Evolutionary conservation across 2,329 filamentous ascomycete species (phyloP), one percentile per base, ranked within the genome.

Genomic region (Penicillium sp.): DNA sequence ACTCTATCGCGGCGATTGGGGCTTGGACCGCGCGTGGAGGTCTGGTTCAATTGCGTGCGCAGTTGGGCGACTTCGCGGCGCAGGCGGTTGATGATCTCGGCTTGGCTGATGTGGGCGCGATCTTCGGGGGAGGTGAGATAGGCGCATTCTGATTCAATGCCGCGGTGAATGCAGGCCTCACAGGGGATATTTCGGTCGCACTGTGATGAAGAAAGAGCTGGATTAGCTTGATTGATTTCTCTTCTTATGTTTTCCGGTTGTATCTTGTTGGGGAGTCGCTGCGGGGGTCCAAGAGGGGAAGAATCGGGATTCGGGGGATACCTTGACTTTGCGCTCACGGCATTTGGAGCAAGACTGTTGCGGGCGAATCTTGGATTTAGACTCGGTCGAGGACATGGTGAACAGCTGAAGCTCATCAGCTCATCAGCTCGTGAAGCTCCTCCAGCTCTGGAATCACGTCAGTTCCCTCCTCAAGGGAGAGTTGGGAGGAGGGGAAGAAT

Each of bases 21-120:
- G 15, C 47, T 56, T 15, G 61, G 30, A n/a, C 56, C 40, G 4
- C 53, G 45, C 8, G 38, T 56, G 1, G 63, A 51, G 8, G 38
- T 28, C 26, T 66, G 68, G 37, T 44, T 57, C 17, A 70, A 59
- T 33, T 63, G 65, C 0, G 53, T 60, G 19, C 68, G 68, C 51
- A 70, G 37, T 54, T 70, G 65, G 12, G 65, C 57, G 54, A 74
- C 61, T 45, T 74, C 71, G 22, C 67, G 66, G 17, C 72, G 68
- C 35, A 74, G 53, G 13, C 64, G 67, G 22, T 72, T 61, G 38
- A 74, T 74, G 26, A 72, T 67, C 35, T 73, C 80, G 42, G 84
- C 79, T 70, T 87, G 83, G 82, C 89, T 87, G 49, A 89, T 82
- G 63, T 85, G 81, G 76, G 89, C 89, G 40, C 87, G 88, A 64